phyloP scores from a whole-genome alignment of 2,329 filamentous ascomycete species.

The Paraconiothyrium sp. region DNA sequence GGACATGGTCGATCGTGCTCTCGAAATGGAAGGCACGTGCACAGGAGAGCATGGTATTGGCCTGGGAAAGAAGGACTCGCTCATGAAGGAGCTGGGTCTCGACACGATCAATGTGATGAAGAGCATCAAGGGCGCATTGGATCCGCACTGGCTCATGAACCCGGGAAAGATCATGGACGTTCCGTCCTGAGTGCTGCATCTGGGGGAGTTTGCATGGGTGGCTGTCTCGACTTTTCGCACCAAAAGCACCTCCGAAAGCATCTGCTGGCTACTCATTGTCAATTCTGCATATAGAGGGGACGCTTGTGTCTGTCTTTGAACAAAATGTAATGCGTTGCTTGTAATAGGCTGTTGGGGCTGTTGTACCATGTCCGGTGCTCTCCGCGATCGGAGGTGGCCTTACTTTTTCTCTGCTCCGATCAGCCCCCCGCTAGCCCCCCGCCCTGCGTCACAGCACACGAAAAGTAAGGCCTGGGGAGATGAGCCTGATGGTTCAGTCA shows the following conservation, averaged over 20 bases:
- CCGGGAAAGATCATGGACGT: conserved; percentile 88
- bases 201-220: background rate
- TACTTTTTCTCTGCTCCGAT: conserved; percentile 15
- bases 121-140: conserved; percentile 81
- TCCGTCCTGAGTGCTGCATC: conserved; percentile 24
- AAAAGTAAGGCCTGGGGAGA: conserved; percentile 32
- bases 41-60: conserved; percentile 90
- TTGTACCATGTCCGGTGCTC: conserved; percentile 4
- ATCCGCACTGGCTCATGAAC: conserved; percentile 90
- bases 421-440: conserved; percentile 30
- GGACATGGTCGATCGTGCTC: conserved; percentile 87
- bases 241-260: background rate
- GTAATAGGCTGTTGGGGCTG: background rate
- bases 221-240: background rate
- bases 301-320: background rate
- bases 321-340: background rate
- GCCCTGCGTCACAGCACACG: conserved; percentile 31
- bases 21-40: conserved; percentile 94
- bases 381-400: conserved; percentile 39
- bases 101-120: conserved; percentile 87
- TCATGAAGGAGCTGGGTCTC: conserved; percentile 80
- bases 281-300: conserved; percentile 8
- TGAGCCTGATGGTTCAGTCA: background rate
- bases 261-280: background rate
- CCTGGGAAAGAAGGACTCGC: conserved; percentile 83